Evolutionary conservation across 2,329 filamentous ascomycete species (phyloP), one percentile per base, ranked within the genome.

Genomic region (Phoma sp.): DNA sequence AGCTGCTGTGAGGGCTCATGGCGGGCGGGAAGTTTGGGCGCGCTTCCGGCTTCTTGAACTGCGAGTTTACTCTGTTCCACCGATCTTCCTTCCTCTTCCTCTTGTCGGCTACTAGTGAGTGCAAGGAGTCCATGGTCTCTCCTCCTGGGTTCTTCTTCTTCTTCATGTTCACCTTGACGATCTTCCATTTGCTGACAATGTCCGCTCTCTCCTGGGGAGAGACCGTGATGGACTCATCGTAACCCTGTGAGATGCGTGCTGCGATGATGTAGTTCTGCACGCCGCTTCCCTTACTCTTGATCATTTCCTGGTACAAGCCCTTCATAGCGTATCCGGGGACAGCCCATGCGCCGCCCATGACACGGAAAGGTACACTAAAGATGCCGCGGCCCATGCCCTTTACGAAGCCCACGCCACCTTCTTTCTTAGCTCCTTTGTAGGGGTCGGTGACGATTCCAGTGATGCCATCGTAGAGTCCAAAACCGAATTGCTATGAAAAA

Each of bases 341-440:
- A 1, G 85, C 84, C 48, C 77, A 76, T 17, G 77, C 72, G 23
- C 78, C 91, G 54, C 90, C 91, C 51, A 87, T 84, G n/a, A 92
- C 90, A 70, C 96, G 96, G 17, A 95, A 77, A 1, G 95, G 80
- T 2, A 96, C 72, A 0, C 93, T 93, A 4, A 91, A 91, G 32
- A 96, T 83, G 0, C 92, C 93, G 69, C 91, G 95, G 1, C 89
- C 92, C 37, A 96, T 81, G 0, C 91, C 91, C 72, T 93, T 95
- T 18, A 92, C 72, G 5, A 93, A 80, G 1, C 93, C 93, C 7
- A 79, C 79, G 1, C 78, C 73, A 2, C 87, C 87, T 58, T 87
- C 84, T 61, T 90, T 86, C 68, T 84, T 84, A 2, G 85, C 86
- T 11, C 87, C 92, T 55, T 84, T 83, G 4, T 88, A 74, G 0